Evolutionary conservation across 23 red algal genomes (phyloP).

Genomic region (Gracilaria domingensis): DNA sequence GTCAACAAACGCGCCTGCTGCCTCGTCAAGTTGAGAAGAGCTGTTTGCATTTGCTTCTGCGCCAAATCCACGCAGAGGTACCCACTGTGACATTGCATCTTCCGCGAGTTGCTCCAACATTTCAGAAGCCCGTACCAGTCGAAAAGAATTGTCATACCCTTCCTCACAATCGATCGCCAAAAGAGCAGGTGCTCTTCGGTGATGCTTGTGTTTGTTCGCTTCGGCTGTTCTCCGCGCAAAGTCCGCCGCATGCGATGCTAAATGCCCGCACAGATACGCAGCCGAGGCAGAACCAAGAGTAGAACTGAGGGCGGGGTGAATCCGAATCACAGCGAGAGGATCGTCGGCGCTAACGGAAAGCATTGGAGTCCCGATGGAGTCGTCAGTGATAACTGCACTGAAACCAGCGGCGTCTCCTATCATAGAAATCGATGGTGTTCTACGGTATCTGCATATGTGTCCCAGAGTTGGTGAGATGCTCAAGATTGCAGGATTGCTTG

Average conservation of each 20-base stretch:
- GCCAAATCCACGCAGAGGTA: slow-evolving; percentile 66
- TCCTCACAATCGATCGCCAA: slow-evolving; percentile 1
- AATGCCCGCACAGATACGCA: slow-evolving; percentile 61
- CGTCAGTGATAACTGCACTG: slow-evolving; percentile 38
- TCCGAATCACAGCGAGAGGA: slow-evolving; percentile 51
- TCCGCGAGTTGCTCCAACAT: slow-evolving; percentile 70
- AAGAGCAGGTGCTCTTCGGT: not conserved
- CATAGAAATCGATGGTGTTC: slow-evolving; percentile 56
- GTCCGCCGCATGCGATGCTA: slow-evolving; percentile 36
- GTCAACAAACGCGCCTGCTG: slow-evolving; percentile 70
- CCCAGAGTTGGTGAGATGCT: slow-evolving; percentile 37
- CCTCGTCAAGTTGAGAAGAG: slow-evolving; percentile 30
- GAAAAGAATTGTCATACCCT: slow-evolving; percentile 56
- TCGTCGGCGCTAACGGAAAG: slow-evolving; percentile 50
- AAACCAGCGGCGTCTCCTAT: slow-evolving; percentile 28
- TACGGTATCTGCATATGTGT: slow-evolving; percentile 52
- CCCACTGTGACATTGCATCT: slow-evolving; percentile 80
- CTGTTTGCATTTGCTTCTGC: slow-evolving; percentile 5
- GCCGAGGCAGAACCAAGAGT: slow-evolving; percentile 46
- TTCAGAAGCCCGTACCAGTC: slow-evolving; percentile 66
- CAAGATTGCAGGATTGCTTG: slow-evolving; percentile 73
- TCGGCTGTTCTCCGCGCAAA: slow-evolving; percentile 32
- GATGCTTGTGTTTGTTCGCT: slow-evolving; percentile 13
- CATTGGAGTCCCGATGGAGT: slow-evolving; percentile 36
- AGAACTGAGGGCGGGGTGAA: slow-evolving; percentile 65